Evolutionary conservation across 257 asterid genomes (phyloP), one percentile per base, ranked within the genome.

Genomic region (Fraxinus pennsylvanica): DNA sequence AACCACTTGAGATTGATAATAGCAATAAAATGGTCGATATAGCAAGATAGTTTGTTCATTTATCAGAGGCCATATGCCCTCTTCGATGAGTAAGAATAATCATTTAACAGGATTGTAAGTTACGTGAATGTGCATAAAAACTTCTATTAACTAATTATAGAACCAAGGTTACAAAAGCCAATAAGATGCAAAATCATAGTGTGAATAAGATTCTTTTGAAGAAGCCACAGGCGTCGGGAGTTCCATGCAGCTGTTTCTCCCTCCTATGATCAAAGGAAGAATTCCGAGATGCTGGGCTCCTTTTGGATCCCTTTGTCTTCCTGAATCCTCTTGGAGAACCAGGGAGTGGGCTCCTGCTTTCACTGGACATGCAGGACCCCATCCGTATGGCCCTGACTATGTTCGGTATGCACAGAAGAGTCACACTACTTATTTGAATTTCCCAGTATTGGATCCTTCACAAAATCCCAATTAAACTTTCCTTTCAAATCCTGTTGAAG

Each of bases 381-480:
- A 90, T 89, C 81, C 93, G 83, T 68, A 91, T 95, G 91, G 95
- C 95, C 97, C 99, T 89, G 88, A 92, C 76, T 74, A 92, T 76
- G 89, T 96, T 92, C 92, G 91, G 97, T 75, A 92, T 77, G 89
- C 97, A 94, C 91, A 92, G 97, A 94, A 94, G 94, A 86, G 83
- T 89, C 86, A 75, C 86, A 75, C 80, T 90, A 92, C 67, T 91
- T 80, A 76, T 76, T n/a, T n/a, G n/a, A n/a, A n/a, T n/a, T 84
- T 65, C 86, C 97, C 83, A 41, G 86, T 87, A 61, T 59, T 82
- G 92, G 81, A 85, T 92, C 97, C 97, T 96, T 91, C 86, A 67
- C 91, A 82, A 74, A 87, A 68, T 43, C 57, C 57, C 57, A 47
- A 47, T 47, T 14, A 14, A 47, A 47, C 57, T 14, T 47, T 47